Conservation (phyloP, 306 rosid genomes). For the Corylus americana region DNA sequence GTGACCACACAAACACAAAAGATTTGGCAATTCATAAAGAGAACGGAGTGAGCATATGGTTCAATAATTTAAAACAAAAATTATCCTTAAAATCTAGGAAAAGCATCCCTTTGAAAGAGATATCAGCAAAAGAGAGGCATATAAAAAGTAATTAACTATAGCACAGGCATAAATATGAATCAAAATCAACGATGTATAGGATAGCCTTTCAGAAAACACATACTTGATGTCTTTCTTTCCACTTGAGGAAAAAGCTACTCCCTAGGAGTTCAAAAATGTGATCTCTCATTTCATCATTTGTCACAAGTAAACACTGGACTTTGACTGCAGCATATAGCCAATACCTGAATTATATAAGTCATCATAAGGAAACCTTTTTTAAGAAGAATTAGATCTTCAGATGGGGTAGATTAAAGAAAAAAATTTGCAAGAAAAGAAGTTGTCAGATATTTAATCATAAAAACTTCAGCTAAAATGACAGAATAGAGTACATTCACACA, state of each 20-base stretch:
- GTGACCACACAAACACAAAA: not conserved
- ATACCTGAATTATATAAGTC: conserved; percentile 53
- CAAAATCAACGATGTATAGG: not conserved
- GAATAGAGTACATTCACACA: not conserved
- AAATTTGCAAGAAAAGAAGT: not conserved
- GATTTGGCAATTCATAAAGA: not conserved
- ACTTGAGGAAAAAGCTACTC: conserved; percentile 73
- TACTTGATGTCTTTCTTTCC: conserved; percentile 97
- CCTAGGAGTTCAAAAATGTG: conserved; percentile 90
- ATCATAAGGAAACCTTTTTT: not conserved
- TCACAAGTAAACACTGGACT: conserved; percentile 77
- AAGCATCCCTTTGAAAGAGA: not conserved
- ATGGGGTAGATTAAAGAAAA: not conserved
- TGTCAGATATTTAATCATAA: not conserved
- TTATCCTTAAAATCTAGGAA: not conserved
- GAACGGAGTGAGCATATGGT: not conserved
- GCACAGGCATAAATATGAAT: not conserved
- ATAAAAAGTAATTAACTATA: conserved; percentile 9
- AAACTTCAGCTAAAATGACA: conserved; percentile 12
- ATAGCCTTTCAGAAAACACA: conserved; percentile 27
- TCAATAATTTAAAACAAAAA: not conserved
- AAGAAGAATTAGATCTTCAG: not conserved
- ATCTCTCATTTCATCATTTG: conserved; percentile 96
- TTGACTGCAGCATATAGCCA: conserved; percentile 92
- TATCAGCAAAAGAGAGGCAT: not conserved